Evolutionary conservation across 164 flowering plant genomes (phyloP).

Genomic region (Vitis riparia): DNA sequence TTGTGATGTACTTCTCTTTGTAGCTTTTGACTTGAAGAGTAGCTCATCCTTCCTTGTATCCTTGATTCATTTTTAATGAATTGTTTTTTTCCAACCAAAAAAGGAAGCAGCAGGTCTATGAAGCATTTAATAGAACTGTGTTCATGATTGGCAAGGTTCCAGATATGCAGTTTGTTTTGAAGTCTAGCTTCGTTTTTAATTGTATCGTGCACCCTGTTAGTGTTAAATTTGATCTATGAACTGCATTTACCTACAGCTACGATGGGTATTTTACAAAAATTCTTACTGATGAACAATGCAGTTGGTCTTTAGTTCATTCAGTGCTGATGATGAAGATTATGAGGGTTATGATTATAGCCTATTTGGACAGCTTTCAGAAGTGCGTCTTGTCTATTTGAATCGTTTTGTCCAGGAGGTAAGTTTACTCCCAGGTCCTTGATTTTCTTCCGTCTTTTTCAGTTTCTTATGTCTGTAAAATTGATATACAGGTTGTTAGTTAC

Average conservation of each 20-base stretch:
- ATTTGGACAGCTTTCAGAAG: conserved; percentile 91
- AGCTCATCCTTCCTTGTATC: too few relatives aligned
- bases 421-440: neutral
- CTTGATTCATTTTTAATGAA: too few relatives aligned
- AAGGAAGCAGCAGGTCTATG: too few relatives aligned
- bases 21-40: too few relatives aligned
- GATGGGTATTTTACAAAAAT: neutral
- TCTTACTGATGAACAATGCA: conserved; percentile 34
- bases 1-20: too few relatives aligned
- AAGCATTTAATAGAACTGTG: too few relatives aligned
- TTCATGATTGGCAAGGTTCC: neutral
- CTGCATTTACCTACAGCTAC: too few relatives aligned
- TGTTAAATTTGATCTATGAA: neutral
- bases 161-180: neutral
- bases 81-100: too few relatives aligned
- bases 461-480: conserved; percentile 17
- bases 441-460: neutral
- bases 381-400: conserved; percentile 82
- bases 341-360: conserved; percentile 90
- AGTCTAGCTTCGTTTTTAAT: neutral
- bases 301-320: conserved; percentile 79
- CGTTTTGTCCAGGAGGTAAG: conserved; percentile 95
- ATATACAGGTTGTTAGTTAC: conserved; percentile 69
- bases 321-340: conserved; percentile 78
- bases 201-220: neutral